Conservation (phyloP, 2,329 filamentous ascomycete genomes). For the Penicillium sp. region DNA sequence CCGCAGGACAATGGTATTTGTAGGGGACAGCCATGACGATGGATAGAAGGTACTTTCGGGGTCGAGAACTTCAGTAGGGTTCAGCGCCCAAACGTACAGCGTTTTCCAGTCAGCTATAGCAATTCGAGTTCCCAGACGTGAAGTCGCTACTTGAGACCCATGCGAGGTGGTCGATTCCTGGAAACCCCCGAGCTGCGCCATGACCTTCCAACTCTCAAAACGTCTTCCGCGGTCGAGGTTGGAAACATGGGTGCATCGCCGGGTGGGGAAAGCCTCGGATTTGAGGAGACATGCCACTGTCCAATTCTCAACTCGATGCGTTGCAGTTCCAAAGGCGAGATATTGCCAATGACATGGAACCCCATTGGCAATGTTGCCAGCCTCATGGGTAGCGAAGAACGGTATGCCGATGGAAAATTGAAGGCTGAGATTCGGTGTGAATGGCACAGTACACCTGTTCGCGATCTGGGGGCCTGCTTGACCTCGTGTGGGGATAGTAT, state of each 20-base stretch:
- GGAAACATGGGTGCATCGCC: slow-evolving; percentile 34
- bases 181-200: slow-evolving; percentile 41
- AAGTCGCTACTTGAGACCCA: slow-evolving; percentile 41
- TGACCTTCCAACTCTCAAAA: slow-evolving; percentile 37
- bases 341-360: slow-evolving; percentile 41
- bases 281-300: slow-evolving; percentile 41
- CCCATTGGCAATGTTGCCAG: slow-evolving; percentile 11
- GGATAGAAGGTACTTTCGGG: slow-evolving; percentile 36
- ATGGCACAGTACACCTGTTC: slow-evolving; percentile 29
- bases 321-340: slow-evolving; percentile 42
- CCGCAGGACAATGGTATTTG: slow-evolving; percentile 30
- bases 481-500: background rate
- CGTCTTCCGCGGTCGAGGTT: slow-evolving; percentile 45
- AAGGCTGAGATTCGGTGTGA: slow-evolving; percentile 27
- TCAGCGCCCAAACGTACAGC: slow-evolving; percentile 43
- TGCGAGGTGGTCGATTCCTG: slow-evolving; percentile 36
- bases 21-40: slow-evolving; percentile 23
- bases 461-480: slow-evolving; percentile 19
- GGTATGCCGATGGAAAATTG: slow-evolving; percentile 42
- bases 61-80: slow-evolving; percentile 40
- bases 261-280: slow-evolving; percentile 32
- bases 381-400: slow-evolving; percentile 40
- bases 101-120: slow-evolving; percentile 46
- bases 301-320: slow-evolving; percentile 34
- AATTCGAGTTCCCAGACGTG: slow-evolving; percentile 38